phyloP scores from a whole-genome alignment of 202 grass and related monocot genomes.

The Cymbopogon flexuosus region DNA sequence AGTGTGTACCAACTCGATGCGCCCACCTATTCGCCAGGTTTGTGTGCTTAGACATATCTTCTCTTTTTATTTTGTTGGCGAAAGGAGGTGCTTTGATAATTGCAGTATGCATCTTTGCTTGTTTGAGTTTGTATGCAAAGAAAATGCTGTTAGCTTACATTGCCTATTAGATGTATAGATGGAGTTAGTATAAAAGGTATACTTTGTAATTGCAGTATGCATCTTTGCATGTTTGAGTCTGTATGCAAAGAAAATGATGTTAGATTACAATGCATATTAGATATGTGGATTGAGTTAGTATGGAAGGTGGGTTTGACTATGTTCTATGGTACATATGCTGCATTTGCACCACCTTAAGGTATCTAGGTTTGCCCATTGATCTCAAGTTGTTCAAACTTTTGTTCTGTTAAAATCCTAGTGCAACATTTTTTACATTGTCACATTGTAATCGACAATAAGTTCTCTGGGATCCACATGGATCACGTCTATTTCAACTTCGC shows the following conservation, averaged over 20 bases:
- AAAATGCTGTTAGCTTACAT: slow-evolving; percentile 1
- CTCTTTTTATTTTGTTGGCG: not conserved
- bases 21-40: slow-evolving; percentile 64
- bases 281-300: slow-evolving; percentile 1
- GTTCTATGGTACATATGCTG: not conserved
- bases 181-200: not conserved
- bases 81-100: slow-evolving; percentile 16
- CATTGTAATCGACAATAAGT: not conserved
- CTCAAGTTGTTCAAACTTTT: slow-evolving; percentile 6
- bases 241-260: slow-evolving; percentile 2
- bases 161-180: not conserved
- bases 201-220: not conserved
- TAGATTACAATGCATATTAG: not conserved
- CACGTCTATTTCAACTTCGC: not conserved
- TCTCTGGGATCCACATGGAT: not conserved
- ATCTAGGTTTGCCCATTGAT: not conserved
- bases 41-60: not conserved
- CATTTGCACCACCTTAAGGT: not conserved
- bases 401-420: not conserved
- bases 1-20: slow-evolving; percentile 73
- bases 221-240: not conserved
- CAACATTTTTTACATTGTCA: not conserved
- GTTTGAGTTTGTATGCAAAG: slow-evolving; percentile 1
- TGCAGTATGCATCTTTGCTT: not conserved
- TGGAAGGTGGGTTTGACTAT: not conserved